Evolutionary conservation across 2,329 filamentous ascomycete species (phyloP).

Genomic region (Fusarium sterilihyphosum): DNA sequence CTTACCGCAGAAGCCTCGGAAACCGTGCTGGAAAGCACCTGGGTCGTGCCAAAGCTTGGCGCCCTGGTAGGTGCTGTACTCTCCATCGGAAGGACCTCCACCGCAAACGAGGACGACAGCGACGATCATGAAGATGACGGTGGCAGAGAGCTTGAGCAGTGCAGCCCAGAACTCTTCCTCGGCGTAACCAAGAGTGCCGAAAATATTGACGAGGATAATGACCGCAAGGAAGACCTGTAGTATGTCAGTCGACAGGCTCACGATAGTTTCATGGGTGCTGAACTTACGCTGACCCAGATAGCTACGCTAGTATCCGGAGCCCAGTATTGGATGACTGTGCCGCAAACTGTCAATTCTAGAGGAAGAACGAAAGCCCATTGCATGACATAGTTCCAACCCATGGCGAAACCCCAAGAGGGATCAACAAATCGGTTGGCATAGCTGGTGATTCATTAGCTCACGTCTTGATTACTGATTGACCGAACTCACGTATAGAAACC

Average conservation of each 20-base stretch:
- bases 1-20: slow-evolving; percentile 77
- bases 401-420: slow-evolving; percentile 56
- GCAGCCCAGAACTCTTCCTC: slow-evolving; percentile 70
- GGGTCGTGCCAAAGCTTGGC: slow-evolving; percentile 61
- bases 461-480: fast-evolving
- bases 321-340: slow-evolving; percentile 61
- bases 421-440: slow-evolving; percentile 67
- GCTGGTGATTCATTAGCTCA: slow-evolving; percentile 15
- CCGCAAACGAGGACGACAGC: slow-evolving; percentile 67
- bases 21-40: slow-evolving; percentile 74
- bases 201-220: slow-evolving; percentile 65
- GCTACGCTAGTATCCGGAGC: slow-evolving; percentile 53
- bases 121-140: slow-evolving; percentile 71
- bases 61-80: slow-evolving; percentile 59
- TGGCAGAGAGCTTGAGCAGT: slow-evolving; percentile 66
- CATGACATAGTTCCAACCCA: slow-evolving; percentile 62
- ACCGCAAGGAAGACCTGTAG: slow-evolving; percentile 59
- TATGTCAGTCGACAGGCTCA: not conserved
- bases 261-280: fast-evolving
- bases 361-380: slow-evolving; percentile 58
- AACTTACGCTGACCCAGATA: slow-evolving; percentile 61
- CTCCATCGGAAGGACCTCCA: slow-evolving; percentile 63
- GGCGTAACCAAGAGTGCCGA: slow-evolving; percentile 64
- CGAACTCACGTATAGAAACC: slow-evolving; percentile 60
- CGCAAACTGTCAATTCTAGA: slow-evolving; percentile 61